phyloP scores from a whole-genome alignment of 2,329 filamentous ascomycete species.

The Microcyclospora tardicrescens region DNA sequence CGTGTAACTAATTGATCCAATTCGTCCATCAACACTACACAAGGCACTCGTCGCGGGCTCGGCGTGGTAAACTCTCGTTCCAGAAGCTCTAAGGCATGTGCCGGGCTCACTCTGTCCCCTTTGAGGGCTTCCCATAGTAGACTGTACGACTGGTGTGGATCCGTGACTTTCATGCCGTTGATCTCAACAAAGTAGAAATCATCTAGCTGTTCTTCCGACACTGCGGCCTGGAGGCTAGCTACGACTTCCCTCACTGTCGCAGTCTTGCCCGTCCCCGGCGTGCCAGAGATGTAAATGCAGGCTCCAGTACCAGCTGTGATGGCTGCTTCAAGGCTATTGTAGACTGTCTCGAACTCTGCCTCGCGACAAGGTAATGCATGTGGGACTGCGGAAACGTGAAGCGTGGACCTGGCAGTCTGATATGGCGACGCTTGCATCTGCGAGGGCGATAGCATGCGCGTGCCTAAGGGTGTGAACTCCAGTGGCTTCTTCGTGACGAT shows the following conservation, averaged over 20 bases:
- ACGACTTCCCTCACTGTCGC: conserved; percentile 95
- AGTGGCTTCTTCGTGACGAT: conserved; percentile 74
- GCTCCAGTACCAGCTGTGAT: conserved; percentile 88
- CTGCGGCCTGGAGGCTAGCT: conserved; percentile 73
- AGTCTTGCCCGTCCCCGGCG: conserved; percentile 92
- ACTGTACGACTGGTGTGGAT: conserved; percentile 91
- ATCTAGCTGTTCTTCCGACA: conserved; percentile 80
- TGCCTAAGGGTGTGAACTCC: conserved; percentile 91
- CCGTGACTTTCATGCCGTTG: conserved; percentile 99
- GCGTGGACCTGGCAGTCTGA: conserved; percentile 71
- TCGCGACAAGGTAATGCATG: conserved; percentile 82
- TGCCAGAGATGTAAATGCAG: conserved; percentile 99
- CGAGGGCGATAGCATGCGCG: conserved; percentile 63
- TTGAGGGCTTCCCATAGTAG: conserved; percentile 92
- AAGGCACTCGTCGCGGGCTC: conserved; percentile 79
- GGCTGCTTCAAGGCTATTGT: conserved; percentile 83
- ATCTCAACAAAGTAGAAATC: conserved; percentile 99
- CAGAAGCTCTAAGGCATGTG: conserved; percentile 79
- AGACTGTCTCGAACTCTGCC: conserved; percentile 80
- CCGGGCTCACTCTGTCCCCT: conserved; percentile 80
- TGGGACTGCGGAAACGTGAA: conserved; percentile 91
- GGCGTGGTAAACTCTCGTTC: conserved; percentile 89
- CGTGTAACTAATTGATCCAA: conserved; percentile 94
- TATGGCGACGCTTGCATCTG: conserved; percentile 75
- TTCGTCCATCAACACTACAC: conserved; percentile 97